A percentile compares a stretch with the other conserved stretches of the same genome.
phyloP scores from a whole-genome alignment of 2,329 filamentous ascomycete genomes.

The Xylariales sp. region DNA sequence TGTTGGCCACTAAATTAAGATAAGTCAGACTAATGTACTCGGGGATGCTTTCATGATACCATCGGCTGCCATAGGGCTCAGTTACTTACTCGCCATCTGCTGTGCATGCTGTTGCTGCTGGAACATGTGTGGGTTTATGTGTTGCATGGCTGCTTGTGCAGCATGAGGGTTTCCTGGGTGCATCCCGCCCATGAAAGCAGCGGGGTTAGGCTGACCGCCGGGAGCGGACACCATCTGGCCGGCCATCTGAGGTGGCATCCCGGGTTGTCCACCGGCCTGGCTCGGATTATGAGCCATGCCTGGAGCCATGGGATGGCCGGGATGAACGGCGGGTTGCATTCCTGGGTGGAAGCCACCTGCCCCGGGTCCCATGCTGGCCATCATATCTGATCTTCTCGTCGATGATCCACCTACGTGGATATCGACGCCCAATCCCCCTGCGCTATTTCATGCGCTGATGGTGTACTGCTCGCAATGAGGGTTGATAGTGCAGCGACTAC shows the following conservation, averaged over 20 bases:
- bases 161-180: conserved; percentile 60
- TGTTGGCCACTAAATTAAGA: conserved; percentile 22
- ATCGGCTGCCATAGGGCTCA: too few species aligned
- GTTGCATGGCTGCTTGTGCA: conserved; percentile 67
- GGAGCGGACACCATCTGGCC: conserved; percentile 71
- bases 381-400: conserved; percentile 51
- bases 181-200: conserved; percentile 72
- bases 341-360: conserved; percentile 66
- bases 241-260: conserved; percentile 62
- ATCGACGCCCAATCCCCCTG: conserved; percentile 41
- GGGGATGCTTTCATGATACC: too few species aligned
- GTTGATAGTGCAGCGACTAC: background rate
- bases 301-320: conserved; percentile 59
- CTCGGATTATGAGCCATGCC: conserved; percentile 65
- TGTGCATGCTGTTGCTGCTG: conserved; percentile 15
- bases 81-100: conserved; percentile 27
- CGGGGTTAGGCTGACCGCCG: conserved; percentile 67
- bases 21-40: too few species aligned
- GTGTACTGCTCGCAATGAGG: background rate
- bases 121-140: conserved; percentile 59
- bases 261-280: conserved; percentile 63
- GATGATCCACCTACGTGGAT: conserved; percentile 57
- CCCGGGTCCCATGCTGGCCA: conserved; percentile 63
- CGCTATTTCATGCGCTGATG: conserved; percentile 43
- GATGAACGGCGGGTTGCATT: conserved; percentile 65